Evolutionary conservation across 208 protist species (phyloP).

Genomic region (Leishmania braziliensis): DNA sequence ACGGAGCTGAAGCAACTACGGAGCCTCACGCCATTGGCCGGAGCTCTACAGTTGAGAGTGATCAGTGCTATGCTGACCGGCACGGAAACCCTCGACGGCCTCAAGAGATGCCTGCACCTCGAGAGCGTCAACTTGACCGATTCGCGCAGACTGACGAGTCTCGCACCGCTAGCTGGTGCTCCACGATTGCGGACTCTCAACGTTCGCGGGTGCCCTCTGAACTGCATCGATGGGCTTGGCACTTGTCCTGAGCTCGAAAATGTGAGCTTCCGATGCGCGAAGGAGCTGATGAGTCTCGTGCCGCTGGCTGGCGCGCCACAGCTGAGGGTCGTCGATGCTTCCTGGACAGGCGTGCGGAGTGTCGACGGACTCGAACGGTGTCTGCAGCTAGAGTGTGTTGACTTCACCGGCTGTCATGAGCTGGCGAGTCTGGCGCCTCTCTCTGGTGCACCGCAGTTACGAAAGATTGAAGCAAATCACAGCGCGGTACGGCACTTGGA

Average conservation of each 20-base stretch:
- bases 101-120: background rate
- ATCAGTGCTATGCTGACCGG: background rate
- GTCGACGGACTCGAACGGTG: no score
- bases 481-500: background rate
- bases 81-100: background rate
- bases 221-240: no score
- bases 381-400: no score
- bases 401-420: no score
- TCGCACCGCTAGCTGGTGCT: background rate
- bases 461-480: background rate
- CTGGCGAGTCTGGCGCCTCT: background rate
- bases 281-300: background rate
- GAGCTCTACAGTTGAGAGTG: background rate
- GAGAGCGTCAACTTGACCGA: background rate
- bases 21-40: background rate
- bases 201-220: no score
- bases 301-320: constrained; percentile 5
- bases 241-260: no score
- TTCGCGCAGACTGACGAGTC: background rate
- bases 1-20: background rate
- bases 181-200: no score
- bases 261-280: no score
- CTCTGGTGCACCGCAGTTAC: background rate
- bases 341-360: no score
- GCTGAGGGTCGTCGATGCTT: no score